Base-by-base conservation (phyloP, 2,329 filamentous ascomycete species). In the Trichoderma sp. region DNA sequence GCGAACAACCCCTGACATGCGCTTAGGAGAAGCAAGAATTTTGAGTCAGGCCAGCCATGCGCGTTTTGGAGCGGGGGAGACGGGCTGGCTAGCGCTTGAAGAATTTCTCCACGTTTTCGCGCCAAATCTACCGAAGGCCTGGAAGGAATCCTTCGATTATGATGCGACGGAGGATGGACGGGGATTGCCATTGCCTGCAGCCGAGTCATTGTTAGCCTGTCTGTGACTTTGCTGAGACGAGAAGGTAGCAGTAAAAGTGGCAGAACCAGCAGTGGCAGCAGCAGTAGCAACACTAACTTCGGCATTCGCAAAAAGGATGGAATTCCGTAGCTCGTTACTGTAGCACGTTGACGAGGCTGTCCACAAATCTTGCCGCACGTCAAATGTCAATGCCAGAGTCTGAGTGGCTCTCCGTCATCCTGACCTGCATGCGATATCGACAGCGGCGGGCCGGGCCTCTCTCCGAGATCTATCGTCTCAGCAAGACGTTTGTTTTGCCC, bases 51-150 rank as follows among this genome's bases (percentile, higher is more conserved):
- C 28, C 57, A 62, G 57, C 20, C 67, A 53, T 62, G 26, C 20
- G 67, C 36, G 32, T 17, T 32, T 57, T 28, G 39, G 57, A 68
- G 66, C 67, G 67, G 67, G 67, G 66, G 58, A 68, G 66, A 36
- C 34, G 66, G 55, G 17, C 32, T 47, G 67, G 36, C 58, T 47
- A 23, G 36, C 30, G 55, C 47, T 34, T 34, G 39, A 69, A 36
- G 66, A 61, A 20, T 17, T 62, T 62, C 67, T 69, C 67, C 67
- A 62, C 67, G 67, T 53, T 69, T 69, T 62, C 34, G 39, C 57
- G 9, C 9, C 63, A 47, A 53, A 50, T 62, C 67, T 69, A 20
- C 57, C 66, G 55, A 68, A 26, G 55, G 66, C 36, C 55, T 68
- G 55, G 66, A 68, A 59, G 55, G 34, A 67, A 17, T 43, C 64